Evolutionary conservation across 805 yeast genomes (phyloP).

Genomic region (Kodamaea kaohsiungensis): DNA sequence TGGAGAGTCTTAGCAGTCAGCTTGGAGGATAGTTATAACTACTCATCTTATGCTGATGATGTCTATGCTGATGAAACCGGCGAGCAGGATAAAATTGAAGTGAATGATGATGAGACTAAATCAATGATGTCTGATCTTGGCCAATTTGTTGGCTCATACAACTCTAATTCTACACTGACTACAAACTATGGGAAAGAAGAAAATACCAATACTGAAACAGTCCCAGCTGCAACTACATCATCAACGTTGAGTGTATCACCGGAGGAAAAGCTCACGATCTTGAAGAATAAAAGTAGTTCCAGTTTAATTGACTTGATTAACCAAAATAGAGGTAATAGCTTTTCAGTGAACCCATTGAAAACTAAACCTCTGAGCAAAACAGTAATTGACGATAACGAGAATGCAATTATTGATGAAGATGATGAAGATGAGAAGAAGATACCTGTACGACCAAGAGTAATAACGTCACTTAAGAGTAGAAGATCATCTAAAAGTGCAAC

Average conservation of each 20-base stretch:
- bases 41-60: conserved; percentile 8
- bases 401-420: conserved; percentile 25
- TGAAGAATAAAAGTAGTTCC: conserved; percentile 17
- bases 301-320: conserved; percentile 25
- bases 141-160: conserved; percentile 42
- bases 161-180: conserved; percentile 43
- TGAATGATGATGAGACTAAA: conserved; percentile 21
- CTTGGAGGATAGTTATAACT: conserved; percentile 30
- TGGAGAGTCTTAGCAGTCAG: conserved; percentile 61
- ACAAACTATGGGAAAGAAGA: conserved; percentile 33
- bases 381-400: conserved; percentile 18
- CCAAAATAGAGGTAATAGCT: conserved; percentile 18
- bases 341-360: conserved; percentile 7
- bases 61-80: not conserved
- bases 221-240: not conserved
- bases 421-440: conserved; percentile 12
- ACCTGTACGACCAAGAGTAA: not conserved
- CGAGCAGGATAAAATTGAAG: conserved; percentile 12
- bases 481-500: not conserved
- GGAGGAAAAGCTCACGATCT: conserved; percentile 12
- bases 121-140: conserved; percentile 40
- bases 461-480: not conserved
- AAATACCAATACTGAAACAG: not conserved
- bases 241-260: conserved; percentile 9
- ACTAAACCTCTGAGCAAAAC: not conserved